Evolutionary conservation across 148 eudicot genomes (phyloP).

Genomic region (Selenicereus undatus): DNA sequence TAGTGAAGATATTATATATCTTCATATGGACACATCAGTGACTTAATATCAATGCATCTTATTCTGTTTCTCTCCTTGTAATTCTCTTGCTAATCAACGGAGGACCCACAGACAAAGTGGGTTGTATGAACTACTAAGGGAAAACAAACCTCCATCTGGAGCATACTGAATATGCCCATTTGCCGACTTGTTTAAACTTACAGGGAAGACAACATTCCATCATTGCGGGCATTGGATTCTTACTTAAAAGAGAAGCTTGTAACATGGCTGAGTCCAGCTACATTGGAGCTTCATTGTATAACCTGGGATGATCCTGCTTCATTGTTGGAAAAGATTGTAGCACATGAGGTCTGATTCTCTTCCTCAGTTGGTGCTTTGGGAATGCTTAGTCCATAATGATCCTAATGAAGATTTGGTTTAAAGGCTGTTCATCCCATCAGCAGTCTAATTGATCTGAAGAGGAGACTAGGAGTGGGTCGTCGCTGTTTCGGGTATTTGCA

Average conservation of each 20-base stretch:
- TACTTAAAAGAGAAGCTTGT: slow-evolving; percentile 85
- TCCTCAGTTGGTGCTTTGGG: slow-evolving; percentile 12
- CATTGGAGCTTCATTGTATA: slow-evolving; percentile 79
- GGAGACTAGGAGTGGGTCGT: slow-evolving; percentile 88
- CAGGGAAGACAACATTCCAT: slow-evolving; percentile 75
- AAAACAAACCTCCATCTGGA: not conserved
- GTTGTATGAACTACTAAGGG: not conserved
- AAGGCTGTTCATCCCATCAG: slow-evolving; percentile 99
- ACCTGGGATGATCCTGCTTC: slow-evolving; percentile 99
- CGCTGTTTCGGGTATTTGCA: slow-evolving; percentile 97
- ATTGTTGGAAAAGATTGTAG: slow-evolving; percentile 88
- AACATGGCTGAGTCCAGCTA: slow-evolving; percentile 97
- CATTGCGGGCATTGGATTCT: slow-evolving; percentile 86
- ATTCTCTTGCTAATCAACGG: not conserved
- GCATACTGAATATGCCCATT: not conserved
- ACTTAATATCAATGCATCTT: not conserved
- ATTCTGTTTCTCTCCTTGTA: not conserved
- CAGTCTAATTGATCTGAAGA: slow-evolving; percentile 86
- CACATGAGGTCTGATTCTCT: slow-evolving; percentile 64
- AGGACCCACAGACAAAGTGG: not conserved
- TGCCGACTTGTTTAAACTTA: not conserved
- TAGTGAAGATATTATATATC: not conserved
- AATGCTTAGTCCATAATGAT: slow-evolving; percentile 8
- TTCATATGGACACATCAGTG: not conserved
- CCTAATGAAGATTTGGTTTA: slow-evolving; percentile 30